Conservation (phyloP, 2,329 filamentous ascomycete species). For the Penicillium olsonii region DNA sequence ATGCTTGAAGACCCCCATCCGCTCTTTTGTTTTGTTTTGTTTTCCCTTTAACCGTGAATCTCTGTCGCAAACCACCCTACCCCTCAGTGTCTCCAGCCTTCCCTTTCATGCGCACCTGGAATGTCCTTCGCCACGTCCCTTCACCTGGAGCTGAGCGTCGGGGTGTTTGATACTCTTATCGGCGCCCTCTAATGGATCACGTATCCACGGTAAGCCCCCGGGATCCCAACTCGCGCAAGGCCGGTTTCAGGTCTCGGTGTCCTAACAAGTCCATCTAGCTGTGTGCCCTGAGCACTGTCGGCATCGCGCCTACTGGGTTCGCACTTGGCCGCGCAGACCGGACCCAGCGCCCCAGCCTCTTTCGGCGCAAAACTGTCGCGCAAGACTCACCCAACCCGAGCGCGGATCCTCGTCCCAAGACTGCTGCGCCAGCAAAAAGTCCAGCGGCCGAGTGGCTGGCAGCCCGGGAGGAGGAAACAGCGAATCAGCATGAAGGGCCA, state of each 20-base stretch:
- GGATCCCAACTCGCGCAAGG: neutral
- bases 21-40: too few relatives aligned
- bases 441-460: conserved; percentile 16
- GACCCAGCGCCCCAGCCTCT: conserved; percentile 32
- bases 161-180: conserved; percentile 34
- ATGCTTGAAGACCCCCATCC: neutral
- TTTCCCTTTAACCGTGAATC: neutral
- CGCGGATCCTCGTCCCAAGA: conserved; percentile 19
- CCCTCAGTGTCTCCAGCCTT: conserved; percentile 8
- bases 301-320: conserved; percentile 60
- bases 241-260: too few relatives aligned
- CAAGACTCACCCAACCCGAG: conserved; percentile 21
- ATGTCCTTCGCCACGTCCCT: conserved; percentile 34
- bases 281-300: conserved; percentile 64
- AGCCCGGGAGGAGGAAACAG: conserved; percentile 16
- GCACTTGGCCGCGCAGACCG: conserved; percentile 56
- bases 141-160: conserved; percentile 35
- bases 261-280: conserved; percentile 46
- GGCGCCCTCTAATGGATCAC: conserved; percentile 41
- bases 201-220: conserved; percentile 38
- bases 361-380: conserved; percentile 29
- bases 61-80: conserved; percentile 2
- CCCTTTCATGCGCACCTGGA: conserved; percentile 30
- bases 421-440: conserved; percentile 21
- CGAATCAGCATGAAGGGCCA: conserved; percentile 15